These are phyloP conservation scores for Pseudocercospora musae DNA, from an alignment of 2,329 filamentous ascomycete species.

Conservation along the genomic window DNA sequence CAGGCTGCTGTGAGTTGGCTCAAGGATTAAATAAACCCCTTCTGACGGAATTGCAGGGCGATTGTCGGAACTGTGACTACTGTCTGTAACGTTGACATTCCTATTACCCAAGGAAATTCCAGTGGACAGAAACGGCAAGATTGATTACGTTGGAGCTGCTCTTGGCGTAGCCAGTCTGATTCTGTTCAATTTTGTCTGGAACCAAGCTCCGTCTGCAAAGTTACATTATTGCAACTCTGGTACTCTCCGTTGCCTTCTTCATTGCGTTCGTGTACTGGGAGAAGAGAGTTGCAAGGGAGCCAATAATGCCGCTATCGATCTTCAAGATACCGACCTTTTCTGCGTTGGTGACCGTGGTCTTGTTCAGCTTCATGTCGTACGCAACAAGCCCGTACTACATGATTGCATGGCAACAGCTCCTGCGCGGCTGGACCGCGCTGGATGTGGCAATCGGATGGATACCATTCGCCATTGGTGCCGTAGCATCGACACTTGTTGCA, in stretches of 20 bases:
- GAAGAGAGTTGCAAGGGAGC: not conserved
- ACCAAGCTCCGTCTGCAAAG: constrained; percentile 10
- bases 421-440: not conserved
- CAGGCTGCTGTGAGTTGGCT: not conserved
- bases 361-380: constrained; percentile 10
- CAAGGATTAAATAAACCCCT: no score
- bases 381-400: constrained; percentile 12
- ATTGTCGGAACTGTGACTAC: not conserved
- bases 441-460: constrained; percentile 1
- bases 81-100: not conserved
- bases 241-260: constrained; percentile 2
- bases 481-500: not conserved
- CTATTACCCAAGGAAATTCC: not conserved
- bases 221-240: constrained; percentile 11
- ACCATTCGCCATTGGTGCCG: not conserved
- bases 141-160: not conserved
- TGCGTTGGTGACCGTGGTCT: not conserved
- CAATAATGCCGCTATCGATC: constrained; percentile 1
- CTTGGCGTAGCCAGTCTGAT: not conserved
- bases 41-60: not conserved
- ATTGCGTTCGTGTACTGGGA: constrained; percentile 14
- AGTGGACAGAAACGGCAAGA: not conserved
- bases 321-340: constrained; percentile 1
- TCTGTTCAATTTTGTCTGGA: constrained; percentile 4
- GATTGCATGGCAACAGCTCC: not conserved